Base-by-base conservation (phyloP, 2,329 filamentous ascomycete species). In the Daldinia sp. region DNA sequence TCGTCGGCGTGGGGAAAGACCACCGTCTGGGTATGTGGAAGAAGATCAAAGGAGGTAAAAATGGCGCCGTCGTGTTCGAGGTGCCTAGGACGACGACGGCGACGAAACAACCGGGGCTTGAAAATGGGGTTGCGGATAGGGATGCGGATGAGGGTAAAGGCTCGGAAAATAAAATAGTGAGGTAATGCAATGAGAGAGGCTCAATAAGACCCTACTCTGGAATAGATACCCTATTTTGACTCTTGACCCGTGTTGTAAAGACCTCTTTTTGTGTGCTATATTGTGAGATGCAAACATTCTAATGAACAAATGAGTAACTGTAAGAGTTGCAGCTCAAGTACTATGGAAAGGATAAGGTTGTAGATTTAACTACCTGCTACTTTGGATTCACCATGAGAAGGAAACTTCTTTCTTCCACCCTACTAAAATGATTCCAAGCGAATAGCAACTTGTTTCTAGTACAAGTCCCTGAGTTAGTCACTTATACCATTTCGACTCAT, bases 61-160 rank as follows among this genome's bases (percentile, higher is more conserved):
- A 97, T 77, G 93, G 93, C 6, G 92, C 92, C n/a, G 87, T 96
- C 26, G 87, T 98, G 9, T 97, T 97, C 77, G 94, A 97, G 78
- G 88, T 98, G 37, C 88, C 92, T 13, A 83, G 81, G 75, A 73
- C 81, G 73, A 74, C 20, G 20, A 23, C 20, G 20, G 2, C 20
- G 20, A 23, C 20, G 20, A 23, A 23, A 23, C 20, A 75, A 50
- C 79, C 65, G 23, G 51, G 28, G 10, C 56, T 58, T 5, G 65
- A 62, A 44, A 72, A 61, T 15, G 70, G 61, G 23, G 39, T 33
- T 18, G 56, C 33, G 53, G 23, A 18, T 5, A 23, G 23, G 30
- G 30, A 33, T 9, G 30, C 2, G 3, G 33, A 35, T 9, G 33
- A 10, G 33, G 33, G 10, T 35, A 9, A 35, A 35, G 33, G 6